phyloP scores from a whole-genome alignment of 176 grass and related monocot genomes.

The Oropetium thomaeum region DNA sequence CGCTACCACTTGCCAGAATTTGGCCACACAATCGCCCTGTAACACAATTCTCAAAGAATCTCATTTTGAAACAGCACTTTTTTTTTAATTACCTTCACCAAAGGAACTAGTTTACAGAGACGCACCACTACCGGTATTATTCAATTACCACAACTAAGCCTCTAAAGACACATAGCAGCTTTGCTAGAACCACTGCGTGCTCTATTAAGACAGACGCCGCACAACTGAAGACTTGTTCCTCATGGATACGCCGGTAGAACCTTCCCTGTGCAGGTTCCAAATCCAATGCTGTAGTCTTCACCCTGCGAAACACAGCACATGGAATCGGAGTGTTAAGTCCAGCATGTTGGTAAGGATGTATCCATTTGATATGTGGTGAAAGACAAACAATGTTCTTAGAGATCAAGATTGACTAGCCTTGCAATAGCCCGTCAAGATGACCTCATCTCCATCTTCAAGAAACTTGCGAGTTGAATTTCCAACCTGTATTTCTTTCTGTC shows the following conservation, averaged over 20 bases:
- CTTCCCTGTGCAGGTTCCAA: slow-evolving; percentile 78
- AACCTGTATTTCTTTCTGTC: slow-evolving; percentile 55
- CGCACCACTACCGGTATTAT: not conserved
- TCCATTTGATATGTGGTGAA: not conserved
- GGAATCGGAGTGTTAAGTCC: slow-evolving; percentile 1
- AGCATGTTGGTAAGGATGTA: not conserved
- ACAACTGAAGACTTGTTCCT: slow-evolving; percentile 6
- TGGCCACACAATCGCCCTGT: too few relatives aligned
- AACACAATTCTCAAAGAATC: not conserved
- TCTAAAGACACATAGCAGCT: not conserved
- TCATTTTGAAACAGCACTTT: not conserved
- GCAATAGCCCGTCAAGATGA: slow-evolving; percentile 85
- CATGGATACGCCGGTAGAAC: slow-evolving; percentile 62
- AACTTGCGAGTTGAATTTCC: slow-evolving; percentile 65
- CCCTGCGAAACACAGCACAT: slow-evolving; percentile 42
- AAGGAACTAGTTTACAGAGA: not conserved
- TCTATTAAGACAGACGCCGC: not conserved
- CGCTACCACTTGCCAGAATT: slow-evolving; percentile 1
- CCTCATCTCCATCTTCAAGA: slow-evolving; percentile 93
- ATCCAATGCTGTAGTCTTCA: slow-evolving; percentile 79
- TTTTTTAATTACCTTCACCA: not conserved
- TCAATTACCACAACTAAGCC: not conserved
- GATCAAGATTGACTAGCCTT: slow-evolving; percentile 41
- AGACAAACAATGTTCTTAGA: not conserved
- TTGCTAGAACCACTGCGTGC: not conserved